Evolutionary conservation across 2,329 filamentous ascomycete genomes (phyloP), one percentile per base, ranked within the genome.

Genomic region (Pestalotiopsis sp.): DNA sequence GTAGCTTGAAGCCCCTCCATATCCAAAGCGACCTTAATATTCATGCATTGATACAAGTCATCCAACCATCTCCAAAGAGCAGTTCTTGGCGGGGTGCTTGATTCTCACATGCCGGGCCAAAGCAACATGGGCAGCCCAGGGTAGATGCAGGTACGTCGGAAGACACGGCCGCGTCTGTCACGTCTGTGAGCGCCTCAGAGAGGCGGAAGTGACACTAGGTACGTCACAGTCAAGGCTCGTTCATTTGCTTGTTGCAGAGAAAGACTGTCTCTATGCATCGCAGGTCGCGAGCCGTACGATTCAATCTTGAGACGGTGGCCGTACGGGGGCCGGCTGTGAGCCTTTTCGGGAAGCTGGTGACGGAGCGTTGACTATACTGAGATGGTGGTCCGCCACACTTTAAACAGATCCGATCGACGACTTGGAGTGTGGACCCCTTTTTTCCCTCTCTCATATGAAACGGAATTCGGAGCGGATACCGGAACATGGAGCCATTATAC

Each of bases 21-120:
- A 20, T 67, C 14, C 27, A 36, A 45, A 56, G 65, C 27, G 31
- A 67, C 65, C 20, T 20, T 56, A 60, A 67, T 67, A 67, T 67
- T 67, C 65, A 67, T 67, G 65, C 65, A 67, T 59, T 52, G 25
- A 23, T n/a, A 38, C 39, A 41, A 56, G 11, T 59, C 65, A 36
- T 17, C 38, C 20, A 17, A 23, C 65, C 23, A 59, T 60, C 65
- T 67, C 31, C 36, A 52, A 52, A 14, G 52, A 59, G 65, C 52
- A 31, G 27, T 45, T 39, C 52, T 60, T 52, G 45, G 52, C 52
- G 45, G 56, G 36, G 27, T 20, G 31, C 31, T 36, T 36, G 31
- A 4, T 67, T 67, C 65, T 60, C 65, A 67, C 58, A 56, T 49
- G n/a, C 31, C 5, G n/a, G 61, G 6, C 41, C 27, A 31, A 62